phyloP scores from a whole-genome alignment of 225 moss, liverwort and hornwort genomes.

The Lunularia cruciata region DNA sequence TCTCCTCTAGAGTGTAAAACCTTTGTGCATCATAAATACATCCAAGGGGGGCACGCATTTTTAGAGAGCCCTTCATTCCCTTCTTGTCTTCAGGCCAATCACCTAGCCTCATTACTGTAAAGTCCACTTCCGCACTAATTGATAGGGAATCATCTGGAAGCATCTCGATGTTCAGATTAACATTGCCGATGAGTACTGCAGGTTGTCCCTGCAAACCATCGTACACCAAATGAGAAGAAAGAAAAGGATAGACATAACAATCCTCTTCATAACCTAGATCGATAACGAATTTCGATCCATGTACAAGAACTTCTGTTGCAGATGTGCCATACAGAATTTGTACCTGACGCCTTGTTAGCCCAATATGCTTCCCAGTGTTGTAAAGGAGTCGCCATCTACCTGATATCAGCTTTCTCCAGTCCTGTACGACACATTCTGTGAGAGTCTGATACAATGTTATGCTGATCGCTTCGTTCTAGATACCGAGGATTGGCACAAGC shows the following conservation, averaged over 20 bases:
- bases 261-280: no score
- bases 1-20: constrained; percentile 34
- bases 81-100: constrained; percentile 49
- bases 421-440: constrained; percentile 20
- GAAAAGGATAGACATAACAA: no score
- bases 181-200: constrained; percentile 36
- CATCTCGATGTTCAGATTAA: constrained; percentile 24
- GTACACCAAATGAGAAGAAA: no score
- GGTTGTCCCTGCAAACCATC: constrained; percentile 36
- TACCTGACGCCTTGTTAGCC: constrained; percentile 48
- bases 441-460: not conserved
- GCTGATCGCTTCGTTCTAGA: no score
- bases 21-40: constrained; percentile 32
- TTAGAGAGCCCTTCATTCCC: constrained; percentile 34
- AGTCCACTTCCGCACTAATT: constrained; percentile 32
- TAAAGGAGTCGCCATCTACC: constrained; percentile 53
- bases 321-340: not conserved
- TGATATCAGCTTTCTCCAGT: constrained; percentile 33
- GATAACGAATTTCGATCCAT: not conserved
- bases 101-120: constrained; percentile 38
- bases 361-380: constrained; percentile 47
- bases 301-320: not conserved
- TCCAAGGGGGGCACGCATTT: constrained; percentile 27
- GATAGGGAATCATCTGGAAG: constrained; percentile 24
- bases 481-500: no score